Evolutionary conservation across 169 alveolate species (phyloP), one percentile per base, ranked within the genome.

Genomic region (Plasmodium ovale): DNA sequence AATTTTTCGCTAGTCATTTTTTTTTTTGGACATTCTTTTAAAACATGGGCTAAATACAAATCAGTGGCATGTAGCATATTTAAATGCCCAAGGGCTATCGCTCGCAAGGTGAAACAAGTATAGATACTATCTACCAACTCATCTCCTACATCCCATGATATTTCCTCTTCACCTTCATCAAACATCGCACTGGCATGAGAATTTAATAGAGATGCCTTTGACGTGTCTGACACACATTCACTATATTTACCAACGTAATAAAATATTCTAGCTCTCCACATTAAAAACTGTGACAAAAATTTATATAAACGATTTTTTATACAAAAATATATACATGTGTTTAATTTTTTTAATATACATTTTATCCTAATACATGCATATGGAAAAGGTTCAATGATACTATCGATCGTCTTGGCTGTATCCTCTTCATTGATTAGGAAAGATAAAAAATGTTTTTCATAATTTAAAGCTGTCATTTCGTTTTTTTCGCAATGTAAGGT

Each of bases 231-330:
- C 35, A 82, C 6, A 37, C 82, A 65, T 42, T 67, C 60, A 51
- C 58, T 16, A 53, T 53, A 82, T 27, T 10, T 7, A 3, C 25
- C 35, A 19, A 82, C 51, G 19, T 82, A 85, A 59, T 29, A 82
- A 65, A 53, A 82, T 23, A 82, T 37, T 10, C 91, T 65, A 16
- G 91, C 82, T 47, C 91, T 51, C 91, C 91, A 82, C 12, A 82
- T 9, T 35, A 82, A 67, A 82, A 51, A 67, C 16, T 67, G 21
- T 33, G 33, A 21, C 47, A 82, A 67, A 44, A 35, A 67, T 42
- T 82, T 53, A 59, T 82, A 82, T 29, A 51, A 27, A 2, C 91
- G 82, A 82, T 82, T 37, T 6, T 42, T 14, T 37, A 82, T 58
- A 19, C 91, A 82, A 59, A 29, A 56, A 9, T 19, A 4, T 29